These are phyloP conservation scores for Fusarium sp. DNA, from an alignment of 2,329 filamentous ascomycete genomes.

Conservation along the genomic window DNA sequence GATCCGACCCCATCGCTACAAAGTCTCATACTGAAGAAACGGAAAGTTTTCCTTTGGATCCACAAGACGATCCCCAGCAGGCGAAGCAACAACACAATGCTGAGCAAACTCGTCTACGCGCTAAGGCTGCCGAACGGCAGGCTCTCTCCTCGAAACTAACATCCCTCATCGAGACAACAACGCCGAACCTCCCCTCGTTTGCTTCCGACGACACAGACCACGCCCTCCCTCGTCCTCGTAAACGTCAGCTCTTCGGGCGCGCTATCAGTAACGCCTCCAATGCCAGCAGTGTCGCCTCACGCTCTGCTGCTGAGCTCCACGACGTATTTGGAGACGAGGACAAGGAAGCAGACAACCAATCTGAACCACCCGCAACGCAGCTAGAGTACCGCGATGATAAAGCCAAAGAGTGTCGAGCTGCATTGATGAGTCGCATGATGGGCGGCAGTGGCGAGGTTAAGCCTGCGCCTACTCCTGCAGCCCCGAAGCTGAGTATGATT, in stretches of 20 bases:
- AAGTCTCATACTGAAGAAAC: slow-evolving; percentile 8
- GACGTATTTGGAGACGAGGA: slow-evolving; percentile 41
- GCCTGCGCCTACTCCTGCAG: slow-evolving; percentile 10
- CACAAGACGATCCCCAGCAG: slow-evolving; percentile 10
- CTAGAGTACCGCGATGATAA: slow-evolving; percentile 66
- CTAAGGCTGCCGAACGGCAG: slow-evolving; percentile 54
- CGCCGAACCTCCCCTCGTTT: slow-evolving; percentile 31
- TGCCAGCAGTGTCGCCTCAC: slow-evolving; percentile 60
- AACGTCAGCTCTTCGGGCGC: slow-evolving; percentile 67
- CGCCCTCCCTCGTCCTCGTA: slow-evolving; percentile 47
- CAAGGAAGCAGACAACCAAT: slow-evolving; percentile 40
- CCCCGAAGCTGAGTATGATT: slow-evolving; percentile 12
- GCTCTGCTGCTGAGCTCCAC: slow-evolving; percentile 51
- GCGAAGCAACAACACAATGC: slow-evolving; percentile 29
- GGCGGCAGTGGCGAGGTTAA: slow-evolving; percentile 39
- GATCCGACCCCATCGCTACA: slow-evolving; percentile 54
- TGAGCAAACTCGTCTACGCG: slow-evolving; percentile 46
- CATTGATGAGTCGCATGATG: slow-evolving; percentile 60
- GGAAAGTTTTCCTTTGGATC: neutral
- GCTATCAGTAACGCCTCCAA: slow-evolving; percentile 69
- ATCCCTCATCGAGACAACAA: slow-evolving; percentile 55
- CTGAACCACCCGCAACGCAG: slow-evolving; percentile 61
- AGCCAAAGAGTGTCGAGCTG: slow-evolving; percentile 57
- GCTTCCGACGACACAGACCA: slow-evolving; percentile 31
- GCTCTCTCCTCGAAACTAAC: slow-evolving; percentile 58